Percentiles rank a stretch among this genome's conserved stretches.
Conservation (phyloP, 73 alveolate genomes). For the Halteria grandinella region DNA sequence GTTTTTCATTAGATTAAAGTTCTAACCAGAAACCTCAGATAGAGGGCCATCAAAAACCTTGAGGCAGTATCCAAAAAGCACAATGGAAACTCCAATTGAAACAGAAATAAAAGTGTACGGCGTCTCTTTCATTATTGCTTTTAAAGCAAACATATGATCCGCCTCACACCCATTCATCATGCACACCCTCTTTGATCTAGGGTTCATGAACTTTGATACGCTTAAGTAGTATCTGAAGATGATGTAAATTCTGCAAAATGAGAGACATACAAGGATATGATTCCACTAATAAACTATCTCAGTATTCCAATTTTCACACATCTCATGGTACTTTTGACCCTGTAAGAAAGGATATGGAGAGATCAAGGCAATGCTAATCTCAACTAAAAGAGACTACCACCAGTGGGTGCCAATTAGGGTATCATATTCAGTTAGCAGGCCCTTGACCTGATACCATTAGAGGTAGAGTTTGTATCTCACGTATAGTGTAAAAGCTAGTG, state of each 20-base stretch:
- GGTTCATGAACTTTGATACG: constrained; percentile 10
- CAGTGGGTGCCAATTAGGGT: constrained; percentile 46
- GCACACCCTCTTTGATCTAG: constrained; percentile 60
- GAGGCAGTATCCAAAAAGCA: constrained; percentile 35
- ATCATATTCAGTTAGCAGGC: constrained; percentile 30
- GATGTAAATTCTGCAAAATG: constrained; percentile 26
- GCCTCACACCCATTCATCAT: constrained; percentile 69
- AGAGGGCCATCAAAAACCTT: constrained; percentile 63
- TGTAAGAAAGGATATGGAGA: constrained; percentile 54
- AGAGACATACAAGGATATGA: constrained; percentile 15
- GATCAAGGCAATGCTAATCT: constrained; percentile 11
- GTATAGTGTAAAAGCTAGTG: constrained; percentile 2
- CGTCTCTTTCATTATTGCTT: constrained; percentile 64
- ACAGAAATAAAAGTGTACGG: constrained; percentile 49
- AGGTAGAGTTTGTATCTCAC: constrained; percentile 28
- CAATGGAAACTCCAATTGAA: constrained; percentile 29
- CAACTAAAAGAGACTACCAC: constrained; percentile 36
- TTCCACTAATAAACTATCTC: constrained; percentile 30
- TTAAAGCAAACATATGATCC: constrained; percentile 49
- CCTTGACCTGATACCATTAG: neutral
- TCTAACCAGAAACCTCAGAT: constrained; percentile 57
- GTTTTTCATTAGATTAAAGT: constrained; percentile 41
- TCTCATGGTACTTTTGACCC: constrained; percentile 38
- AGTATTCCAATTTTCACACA: constrained; percentile 23
- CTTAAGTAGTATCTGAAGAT: constrained; percentile 16